phyloP scores from a whole-genome alignment of 306 rosid genomes.

The Coriaria nepalensis region DNA sequence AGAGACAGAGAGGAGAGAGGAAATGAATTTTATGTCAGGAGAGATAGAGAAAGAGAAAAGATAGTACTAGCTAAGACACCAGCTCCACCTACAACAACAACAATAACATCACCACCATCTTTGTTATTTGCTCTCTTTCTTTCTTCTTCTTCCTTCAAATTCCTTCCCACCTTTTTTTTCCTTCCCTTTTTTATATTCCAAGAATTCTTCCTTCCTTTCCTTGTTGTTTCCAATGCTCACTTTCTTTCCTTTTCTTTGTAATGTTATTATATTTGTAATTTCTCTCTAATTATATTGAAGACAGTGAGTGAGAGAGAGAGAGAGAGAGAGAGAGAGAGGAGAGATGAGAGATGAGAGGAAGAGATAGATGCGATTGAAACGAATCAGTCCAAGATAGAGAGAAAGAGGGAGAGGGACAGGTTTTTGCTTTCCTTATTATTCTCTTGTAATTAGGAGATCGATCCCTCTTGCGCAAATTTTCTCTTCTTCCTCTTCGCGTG shows the following conservation, averaged over 20 bases:
- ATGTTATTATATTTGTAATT: constrained; percentile 5
- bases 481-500: constrained; percentile 31
- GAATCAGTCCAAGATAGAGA: constrained; percentile 47
- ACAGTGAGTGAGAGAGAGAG: constrained; percentile 12
- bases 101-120: constrained; percentile 16
- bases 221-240: constrained; percentile 7
- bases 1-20: constrained; percentile 1
- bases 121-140: background rate
- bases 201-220: constrained; percentile 5
- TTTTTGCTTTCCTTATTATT: constrained; percentile 23
- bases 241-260: background rate
- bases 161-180: background rate
- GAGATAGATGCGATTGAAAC: constrained; percentile 53
- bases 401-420: constrained; percentile 41
- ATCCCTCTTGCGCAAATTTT: background rate
- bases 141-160: no score
- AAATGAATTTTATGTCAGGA: background rate
- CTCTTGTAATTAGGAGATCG: background rate
- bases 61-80: constrained; percentile 15
- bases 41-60: constrained; percentile 11
- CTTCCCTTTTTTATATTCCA: constrained; percentile 1
- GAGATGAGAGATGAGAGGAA: constrained; percentile 15
- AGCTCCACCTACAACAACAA: constrained; percentile 11
- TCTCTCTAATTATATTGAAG: constrained; percentile 3
- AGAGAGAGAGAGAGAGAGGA: constrained; percentile 4